These are phyloP conservation scores for Acmispon strigosus DNA, from an alignment of 306 rosid genomes.

Conservation along the genomic window DNA sequence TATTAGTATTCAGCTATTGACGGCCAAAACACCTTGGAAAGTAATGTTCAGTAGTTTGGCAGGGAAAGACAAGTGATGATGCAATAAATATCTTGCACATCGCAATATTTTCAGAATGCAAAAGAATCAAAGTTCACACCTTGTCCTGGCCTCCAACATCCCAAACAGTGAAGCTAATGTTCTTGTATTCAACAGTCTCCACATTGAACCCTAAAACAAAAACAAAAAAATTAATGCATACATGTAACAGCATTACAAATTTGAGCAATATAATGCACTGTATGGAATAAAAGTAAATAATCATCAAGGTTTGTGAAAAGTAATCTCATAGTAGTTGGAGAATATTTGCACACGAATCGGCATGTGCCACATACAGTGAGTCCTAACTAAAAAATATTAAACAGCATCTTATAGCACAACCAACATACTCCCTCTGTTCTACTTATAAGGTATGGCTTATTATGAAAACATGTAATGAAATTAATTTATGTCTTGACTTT, in stretches of 20 bases:
- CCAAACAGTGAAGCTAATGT: constrained; percentile 99
- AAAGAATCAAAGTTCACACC: constrained; percentile 39
- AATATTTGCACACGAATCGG: neutral
- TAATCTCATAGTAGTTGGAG: neutral
- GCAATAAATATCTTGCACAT: neutral
- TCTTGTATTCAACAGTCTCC: constrained; percentile 98
- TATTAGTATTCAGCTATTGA: neutral
- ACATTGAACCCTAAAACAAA: constrained; percentile 80
- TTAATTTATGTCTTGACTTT: too few relatives aligned
- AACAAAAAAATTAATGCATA: neutral
- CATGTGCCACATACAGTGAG: neutral
- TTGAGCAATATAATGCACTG: neutral
- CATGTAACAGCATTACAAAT: neutral
- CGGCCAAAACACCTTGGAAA: neutral
- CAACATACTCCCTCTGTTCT: too few relatives aligned
- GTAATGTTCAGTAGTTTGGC: neutral
- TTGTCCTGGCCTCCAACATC: constrained; percentile 99
- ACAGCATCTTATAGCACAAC: neutral
- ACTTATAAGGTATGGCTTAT: too few relatives aligned
- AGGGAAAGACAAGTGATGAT: neutral
- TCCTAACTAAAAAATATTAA: too few relatives aligned
- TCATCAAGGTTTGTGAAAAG: neutral
- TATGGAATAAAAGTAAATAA: neutral
- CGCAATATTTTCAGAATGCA: neutral
- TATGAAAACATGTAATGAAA: too few relatives aligned